Conservation (phyloP, 1,284 basidiomycete genomes). For the Irpex rosettiformis region DNA sequence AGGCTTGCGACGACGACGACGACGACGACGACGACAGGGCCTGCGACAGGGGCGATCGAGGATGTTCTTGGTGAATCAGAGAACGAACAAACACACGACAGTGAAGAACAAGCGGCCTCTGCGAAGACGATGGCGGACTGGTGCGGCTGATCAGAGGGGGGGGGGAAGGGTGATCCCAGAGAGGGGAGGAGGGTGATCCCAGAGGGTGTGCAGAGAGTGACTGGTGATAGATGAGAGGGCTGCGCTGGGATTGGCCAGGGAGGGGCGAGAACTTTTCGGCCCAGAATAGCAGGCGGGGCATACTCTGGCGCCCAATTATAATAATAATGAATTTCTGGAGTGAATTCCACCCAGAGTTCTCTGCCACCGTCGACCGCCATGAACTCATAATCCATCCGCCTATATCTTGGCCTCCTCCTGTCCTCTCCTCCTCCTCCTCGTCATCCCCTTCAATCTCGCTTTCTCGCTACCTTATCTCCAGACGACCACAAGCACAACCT, state of each 20-base stretch:
- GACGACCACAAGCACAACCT: not conserved
- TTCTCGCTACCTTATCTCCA: not conserved
- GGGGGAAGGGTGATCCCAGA: not conserved
- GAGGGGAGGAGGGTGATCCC: not conserved
- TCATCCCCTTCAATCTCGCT: slow-evolving; percentile 2
- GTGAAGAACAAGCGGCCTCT: not conserved
- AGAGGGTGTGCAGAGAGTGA: not conserved
- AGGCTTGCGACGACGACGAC: not conserved
- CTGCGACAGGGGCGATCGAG: not conserved
- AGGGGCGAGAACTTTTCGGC: no score
- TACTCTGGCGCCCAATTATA: not conserved
- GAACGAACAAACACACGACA: not conserved
- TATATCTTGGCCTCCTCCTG: slow-evolving; percentile 24
- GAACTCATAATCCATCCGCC: slow-evolving; percentile 20
- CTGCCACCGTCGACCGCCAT: slow-evolving; percentile 25
- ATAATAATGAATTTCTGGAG: not conserved
- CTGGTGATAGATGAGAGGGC: not conserved
- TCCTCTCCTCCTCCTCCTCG: slow-evolving; percentile 9
- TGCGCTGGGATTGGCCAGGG: not conserved
- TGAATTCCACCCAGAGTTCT: not conserved
- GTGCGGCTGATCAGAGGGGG: not conserved
- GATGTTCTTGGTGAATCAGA: not conserved
- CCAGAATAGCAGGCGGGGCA: not conserved
- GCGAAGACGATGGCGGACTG: not conserved
- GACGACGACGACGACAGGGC: not conserved